Conservation (phyloP, 495 filamentous ascomycete species). For the Opeltia flavorubescens region DNA sequence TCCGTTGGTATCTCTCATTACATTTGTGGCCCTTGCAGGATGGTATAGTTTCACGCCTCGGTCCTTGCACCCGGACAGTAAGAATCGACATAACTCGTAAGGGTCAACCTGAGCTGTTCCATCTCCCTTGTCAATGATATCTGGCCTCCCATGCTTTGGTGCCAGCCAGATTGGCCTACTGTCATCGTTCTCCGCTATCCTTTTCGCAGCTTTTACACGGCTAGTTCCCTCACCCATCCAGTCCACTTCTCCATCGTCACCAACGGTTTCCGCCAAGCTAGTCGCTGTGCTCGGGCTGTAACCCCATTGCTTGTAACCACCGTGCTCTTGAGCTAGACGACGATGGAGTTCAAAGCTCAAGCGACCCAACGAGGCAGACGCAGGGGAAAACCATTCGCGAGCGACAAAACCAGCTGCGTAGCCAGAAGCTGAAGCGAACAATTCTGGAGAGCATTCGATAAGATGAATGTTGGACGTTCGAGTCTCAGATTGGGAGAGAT, state of each 20-base stretch:
- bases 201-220: conserved; percentile 41
- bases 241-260: conserved; percentile 34
- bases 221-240: conserved; percentile 51
- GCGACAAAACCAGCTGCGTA: conserved; percentile 64
- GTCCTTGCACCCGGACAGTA: conserved; percentile 40
- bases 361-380: conserved; percentile 40
- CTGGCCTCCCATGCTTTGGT: conserved; percentile 32
- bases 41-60: conserved; percentile 55
- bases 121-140: conserved; percentile 48
- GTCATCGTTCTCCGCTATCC: conserved; percentile 8
- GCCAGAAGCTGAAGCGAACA: conserved; percentile 62
- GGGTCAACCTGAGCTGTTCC: conserved; percentile 58
- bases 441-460: conserved; percentile 45
- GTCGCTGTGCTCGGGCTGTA: conserved; percentile 50
- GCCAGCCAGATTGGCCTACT: conserved; percentile 44
- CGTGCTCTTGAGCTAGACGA: conserved; percentile 43
- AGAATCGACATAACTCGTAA: conserved; percentile 43
- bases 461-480: conserved; percentile 47
- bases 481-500: conserved; percentile 43
- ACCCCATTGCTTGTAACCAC: conserved; percentile 51
- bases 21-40: conserved; percentile 39
- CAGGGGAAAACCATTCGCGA: conserved; percentile 51
- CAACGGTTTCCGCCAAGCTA: conserved; percentile 28
- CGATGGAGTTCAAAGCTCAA: conserved; percentile 59
- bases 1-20: conserved; percentile 33